Percentiles rank a stretch among this genome's conserved stretches.
phyloP scores from a whole-genome alignment of 306 rosid species.

The Mucuna pruriens region DNA sequence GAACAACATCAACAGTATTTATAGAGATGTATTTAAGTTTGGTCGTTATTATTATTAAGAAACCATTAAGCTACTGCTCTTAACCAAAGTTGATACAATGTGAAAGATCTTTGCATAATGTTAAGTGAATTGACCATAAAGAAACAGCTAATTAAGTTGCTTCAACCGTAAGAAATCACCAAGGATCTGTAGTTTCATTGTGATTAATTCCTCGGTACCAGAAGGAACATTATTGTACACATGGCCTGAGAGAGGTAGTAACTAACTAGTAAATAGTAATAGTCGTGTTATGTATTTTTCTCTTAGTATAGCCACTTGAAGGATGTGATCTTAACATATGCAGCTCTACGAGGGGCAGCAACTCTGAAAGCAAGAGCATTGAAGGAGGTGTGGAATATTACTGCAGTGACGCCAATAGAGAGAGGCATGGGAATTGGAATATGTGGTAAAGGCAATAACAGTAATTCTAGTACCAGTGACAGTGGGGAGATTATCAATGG shows the following conservation, averaged over 20 bases:
- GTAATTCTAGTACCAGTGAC: conserved; percentile 55
- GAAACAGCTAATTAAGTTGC: background rate
- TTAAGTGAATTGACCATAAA: background rate
- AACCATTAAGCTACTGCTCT: too few species aligned
- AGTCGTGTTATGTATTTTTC: conserved; percentile 19
- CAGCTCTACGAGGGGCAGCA: conserved; percentile 94
- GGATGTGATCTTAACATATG: conserved; percentile 32
- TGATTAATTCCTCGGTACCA: background rate
- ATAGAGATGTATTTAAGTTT: background rate
- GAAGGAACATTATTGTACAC: conserved; percentile 5
- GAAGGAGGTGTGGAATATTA: conserved; percentile 89
- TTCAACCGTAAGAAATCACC: background rate
- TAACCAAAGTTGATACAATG: too few species aligned
- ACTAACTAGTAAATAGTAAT: background rate
- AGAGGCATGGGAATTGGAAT: conserved; percentile 68
- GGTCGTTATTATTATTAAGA: background rate
- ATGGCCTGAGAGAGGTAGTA: background rate
- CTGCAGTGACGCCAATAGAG: conserved; percentile 81
- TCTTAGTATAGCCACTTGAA: background rate
- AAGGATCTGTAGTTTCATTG: background rate
- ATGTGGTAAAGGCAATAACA: conserved; percentile 60
- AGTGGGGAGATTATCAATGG: conserved; percentile 65
- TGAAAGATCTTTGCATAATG: background rate
- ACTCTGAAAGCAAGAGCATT: conserved; percentile 90
- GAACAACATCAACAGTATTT: background rate